Percentiles rank a stretch among this genome's conserved stretches.
Conservation (phyloP, 306 rosid genomes). For the Gillenia trifoliata region DNA sequence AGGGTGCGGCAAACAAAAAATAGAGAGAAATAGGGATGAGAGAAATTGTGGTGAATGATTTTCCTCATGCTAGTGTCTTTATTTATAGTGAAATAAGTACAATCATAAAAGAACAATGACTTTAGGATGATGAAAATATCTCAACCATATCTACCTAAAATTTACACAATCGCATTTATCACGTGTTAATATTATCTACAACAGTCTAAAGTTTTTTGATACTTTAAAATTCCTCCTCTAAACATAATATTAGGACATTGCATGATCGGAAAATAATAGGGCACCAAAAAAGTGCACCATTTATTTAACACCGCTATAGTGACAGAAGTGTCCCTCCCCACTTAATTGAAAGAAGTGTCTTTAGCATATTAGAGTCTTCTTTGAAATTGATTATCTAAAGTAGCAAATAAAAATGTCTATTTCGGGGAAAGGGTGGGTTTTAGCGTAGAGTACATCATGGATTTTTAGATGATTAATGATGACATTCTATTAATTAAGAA, state of each 20-base stretch:
- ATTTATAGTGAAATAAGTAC: too few relatives aligned
- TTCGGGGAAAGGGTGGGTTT: neutral
- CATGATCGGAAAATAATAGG: neutral
- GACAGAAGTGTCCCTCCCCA: neutral
- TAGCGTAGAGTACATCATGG: neutral
- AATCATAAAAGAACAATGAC: too few relatives aligned
- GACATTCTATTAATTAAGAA: neutral
- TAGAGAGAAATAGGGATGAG: too few relatives aligned
- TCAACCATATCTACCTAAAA: too few relatives aligned
- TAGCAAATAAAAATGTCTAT: neutral
- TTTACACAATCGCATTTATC: too few relatives aligned
- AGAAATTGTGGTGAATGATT: too few relatives aligned
- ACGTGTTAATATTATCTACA: too few relatives aligned
- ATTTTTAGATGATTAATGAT: neutral
- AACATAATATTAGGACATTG: neutral
- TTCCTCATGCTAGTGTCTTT: too few relatives aligned
- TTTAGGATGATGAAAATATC: too few relatives aligned
- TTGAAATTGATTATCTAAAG: neutral
- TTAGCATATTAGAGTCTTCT: neutral
- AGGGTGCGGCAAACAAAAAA: too few relatives aligned
- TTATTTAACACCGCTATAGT: neutral
- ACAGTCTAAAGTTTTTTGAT: too few relatives aligned
- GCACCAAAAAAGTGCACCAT: neutral
- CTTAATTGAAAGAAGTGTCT: neutral
- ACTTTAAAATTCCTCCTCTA: too few relatives aligned